These are phyloP conservation scores for Byssochlamys sp. DNA, from an alignment of 2,329 filamentous ascomycete genomes.

Conservation along the genomic window DNA sequence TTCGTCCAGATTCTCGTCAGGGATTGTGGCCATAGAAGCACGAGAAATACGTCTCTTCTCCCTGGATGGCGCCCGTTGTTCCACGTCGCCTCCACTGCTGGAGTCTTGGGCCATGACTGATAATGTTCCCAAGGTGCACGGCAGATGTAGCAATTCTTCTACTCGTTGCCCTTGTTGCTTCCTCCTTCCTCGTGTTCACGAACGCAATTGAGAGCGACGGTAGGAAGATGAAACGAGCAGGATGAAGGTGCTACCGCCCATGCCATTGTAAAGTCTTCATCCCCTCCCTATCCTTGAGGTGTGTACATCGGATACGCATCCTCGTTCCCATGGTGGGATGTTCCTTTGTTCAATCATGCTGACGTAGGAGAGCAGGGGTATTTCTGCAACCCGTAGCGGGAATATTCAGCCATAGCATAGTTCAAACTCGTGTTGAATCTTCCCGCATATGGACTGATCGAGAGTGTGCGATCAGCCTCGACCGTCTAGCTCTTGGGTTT, in stretches of 20 bases:
- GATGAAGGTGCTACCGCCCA: not conserved
- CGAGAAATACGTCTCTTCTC: conserved; percentile 23
- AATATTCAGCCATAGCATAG: not conserved
- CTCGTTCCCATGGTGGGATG: not conserved
- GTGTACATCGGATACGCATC: not conserved
- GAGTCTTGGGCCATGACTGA: not conserved
- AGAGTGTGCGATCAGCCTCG: not conserved
- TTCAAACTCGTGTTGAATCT: not conserved
- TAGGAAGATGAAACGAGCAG: not conserved
- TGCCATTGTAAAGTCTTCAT: not conserved
- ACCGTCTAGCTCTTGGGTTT: not conserved
- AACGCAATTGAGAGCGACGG: not conserved
- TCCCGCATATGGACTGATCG: not conserved
- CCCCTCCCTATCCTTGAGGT: not conserved
- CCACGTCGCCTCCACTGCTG: conserved; percentile 1
- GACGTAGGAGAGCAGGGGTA: conserved; percentile 16
- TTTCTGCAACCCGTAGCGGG: conserved; percentile 3
- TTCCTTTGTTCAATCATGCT: conserved; percentile 18
- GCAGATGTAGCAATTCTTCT: not conserved
- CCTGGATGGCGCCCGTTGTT: conserved; percentile 1
- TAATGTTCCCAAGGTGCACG: not conserved
- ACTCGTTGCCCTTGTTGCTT: not conserved
- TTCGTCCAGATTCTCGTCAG: conserved; percentile 41
- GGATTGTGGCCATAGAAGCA: conserved; percentile 25
- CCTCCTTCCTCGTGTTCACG: not conserved